Conservation (phyloP, 371 early-diverging fungal genomes). For the Phascolomyces articulosus region DNA sequence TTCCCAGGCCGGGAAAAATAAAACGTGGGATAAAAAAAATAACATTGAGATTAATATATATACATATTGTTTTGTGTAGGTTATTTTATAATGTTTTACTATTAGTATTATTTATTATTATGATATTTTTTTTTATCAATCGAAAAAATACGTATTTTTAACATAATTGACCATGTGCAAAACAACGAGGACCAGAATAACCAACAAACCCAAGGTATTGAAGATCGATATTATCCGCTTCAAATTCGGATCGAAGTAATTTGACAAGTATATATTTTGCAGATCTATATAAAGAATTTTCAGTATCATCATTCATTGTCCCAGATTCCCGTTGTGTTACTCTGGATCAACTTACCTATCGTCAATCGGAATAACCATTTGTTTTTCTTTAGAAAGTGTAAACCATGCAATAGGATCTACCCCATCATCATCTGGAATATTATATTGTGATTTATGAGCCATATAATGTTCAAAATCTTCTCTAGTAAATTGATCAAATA, state of each 20-base stretch:
- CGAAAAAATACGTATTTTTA: background rate
- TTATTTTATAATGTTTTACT: background rate
- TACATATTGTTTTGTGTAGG: too few relatives aligned
- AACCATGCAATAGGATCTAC: conserved; percentile 30
- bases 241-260: conserved; percentile 26
- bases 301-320: background rate
- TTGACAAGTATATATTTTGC: conserved; percentile 33
- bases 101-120: background rate
- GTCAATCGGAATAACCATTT: conserved; percentile 12
- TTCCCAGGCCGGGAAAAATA: background rate
- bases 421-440: conserved; percentile 7
- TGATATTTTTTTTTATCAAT: too few relatives aligned
- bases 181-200: conserved; percentile 29
- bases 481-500: conserved; percentile 26
- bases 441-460: conserved; percentile 7
- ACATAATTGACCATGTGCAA: conserved; percentile 15
- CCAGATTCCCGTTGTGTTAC: background rate
- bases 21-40: background rate
- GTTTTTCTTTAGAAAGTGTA: conserved; percentile 18
- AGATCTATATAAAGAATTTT: conserved; percentile 15
- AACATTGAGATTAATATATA: background rate
- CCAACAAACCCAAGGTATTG: conserved; percentile 39
- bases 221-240: conserved; percentile 35
- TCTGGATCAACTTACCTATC: conserved; percentile 5
- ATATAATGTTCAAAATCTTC: conserved; percentile 19